phyloP scores from a whole-genome alignment of 108 stramenopile genomes.

The Cyclotella atomus region DNA sequence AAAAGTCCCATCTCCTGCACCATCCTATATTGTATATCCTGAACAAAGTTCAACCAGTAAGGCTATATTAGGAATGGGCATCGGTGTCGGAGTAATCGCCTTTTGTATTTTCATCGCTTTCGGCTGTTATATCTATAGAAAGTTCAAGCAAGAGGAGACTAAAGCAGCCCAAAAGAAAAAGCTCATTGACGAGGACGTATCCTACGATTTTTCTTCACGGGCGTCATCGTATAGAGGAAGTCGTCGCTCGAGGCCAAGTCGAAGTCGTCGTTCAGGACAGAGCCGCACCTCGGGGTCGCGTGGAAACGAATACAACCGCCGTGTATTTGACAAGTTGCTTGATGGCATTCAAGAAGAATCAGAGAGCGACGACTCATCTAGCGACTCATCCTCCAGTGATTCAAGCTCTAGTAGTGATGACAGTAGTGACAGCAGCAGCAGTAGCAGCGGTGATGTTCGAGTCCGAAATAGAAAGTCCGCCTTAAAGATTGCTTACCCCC shows the following conservation, averaged over 20 bases:
- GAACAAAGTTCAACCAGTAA: slow-evolving; percentile 10
- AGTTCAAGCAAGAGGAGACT: slow-evolving; percentile 7
- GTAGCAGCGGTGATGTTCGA: not conserved
- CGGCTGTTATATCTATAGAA: slow-evolving; percentile 3
- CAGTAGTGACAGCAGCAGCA: slow-evolving; percentile 16
- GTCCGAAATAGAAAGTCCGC: not conserved
- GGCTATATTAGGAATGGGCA: slow-evolving; percentile 16
- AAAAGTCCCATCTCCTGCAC: slow-evolving; percentile 25
- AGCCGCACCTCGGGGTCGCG: not conserved
- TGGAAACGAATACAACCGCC: not conserved
- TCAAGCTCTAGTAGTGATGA: slow-evolving; percentile 26
- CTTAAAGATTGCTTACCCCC: not conserved
- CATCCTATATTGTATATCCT: slow-evolving; percentile 42
- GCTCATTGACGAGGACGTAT: not conserved
- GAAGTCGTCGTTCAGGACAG: not conserved
- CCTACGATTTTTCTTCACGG: not conserved
- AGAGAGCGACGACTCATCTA: slow-evolving; percentile 17
- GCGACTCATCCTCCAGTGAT: slow-evolving; percentile 20
- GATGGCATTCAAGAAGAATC: slow-evolving; percentile 9
- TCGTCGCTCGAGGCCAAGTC: too few relatives aligned
- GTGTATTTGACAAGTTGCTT: not conserved
- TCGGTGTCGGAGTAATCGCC: not conserved
- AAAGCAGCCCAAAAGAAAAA: not conserved
- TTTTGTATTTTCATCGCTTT: slow-evolving; percentile 8
- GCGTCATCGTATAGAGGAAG: not conserved